Conservation (phyloP, 1,284 basidiomycete species). For the Cutaneotrichosporon sp. region DNA sequence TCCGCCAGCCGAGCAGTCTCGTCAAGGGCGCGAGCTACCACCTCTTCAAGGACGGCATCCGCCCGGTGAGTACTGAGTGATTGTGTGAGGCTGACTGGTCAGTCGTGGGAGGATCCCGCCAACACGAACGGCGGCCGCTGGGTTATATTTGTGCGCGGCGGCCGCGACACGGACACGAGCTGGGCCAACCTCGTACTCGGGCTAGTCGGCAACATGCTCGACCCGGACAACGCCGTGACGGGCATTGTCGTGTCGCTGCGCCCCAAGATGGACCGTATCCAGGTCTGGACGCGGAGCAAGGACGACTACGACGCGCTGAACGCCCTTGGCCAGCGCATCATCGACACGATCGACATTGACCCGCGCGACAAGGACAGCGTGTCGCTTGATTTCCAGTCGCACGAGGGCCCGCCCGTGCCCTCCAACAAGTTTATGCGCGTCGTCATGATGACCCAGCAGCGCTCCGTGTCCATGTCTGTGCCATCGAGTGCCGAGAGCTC, state of each 20-base stretch:
- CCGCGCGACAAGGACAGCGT: slow-evolving; percentile 63
- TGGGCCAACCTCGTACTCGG: slow-evolving; percentile 90
- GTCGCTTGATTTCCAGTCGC: slow-evolving; percentile 67
- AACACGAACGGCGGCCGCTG: slow-evolving; percentile 90
- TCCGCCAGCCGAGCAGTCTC: slow-evolving; percentile 80
- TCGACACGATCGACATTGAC: slow-evolving; percentile 58
- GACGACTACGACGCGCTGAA: slow-evolving; percentile 74
- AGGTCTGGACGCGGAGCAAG: slow-evolving; percentile 78
- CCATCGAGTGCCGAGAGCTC: not conserved
- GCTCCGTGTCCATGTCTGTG: slow-evolving; percentile 1
- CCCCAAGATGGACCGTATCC: slow-evolving; percentile 81
- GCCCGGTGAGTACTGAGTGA: slow-evolving; percentile 28
- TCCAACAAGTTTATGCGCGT: slow-evolving; percentile 5
- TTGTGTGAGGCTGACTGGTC: slow-evolving; percentile 33
- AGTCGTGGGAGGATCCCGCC: slow-evolving; percentile 94
- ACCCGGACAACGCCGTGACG: slow-evolving; percentile 79
- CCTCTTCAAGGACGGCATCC: slow-evolving; percentile 66
- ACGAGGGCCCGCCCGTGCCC: not conserved
- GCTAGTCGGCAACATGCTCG: slow-evolving; percentile 77
- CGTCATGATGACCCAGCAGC: not conserved
- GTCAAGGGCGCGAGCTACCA: slow-evolving; percentile 88
- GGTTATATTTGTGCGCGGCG: slow-evolving; percentile 80
- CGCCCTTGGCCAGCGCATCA: slow-evolving; percentile 69
- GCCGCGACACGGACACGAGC: slow-evolving; percentile 68
- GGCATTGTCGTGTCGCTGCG: slow-evolving; percentile 84